A percentile compares a stretch with the other conserved stretches of the same genome.
These are phyloP conservation scores for Lachnellula arida DNA, from an alignment of 2,329 filamentous ascomycete genomes.

Conservation along the genomic window DNA sequence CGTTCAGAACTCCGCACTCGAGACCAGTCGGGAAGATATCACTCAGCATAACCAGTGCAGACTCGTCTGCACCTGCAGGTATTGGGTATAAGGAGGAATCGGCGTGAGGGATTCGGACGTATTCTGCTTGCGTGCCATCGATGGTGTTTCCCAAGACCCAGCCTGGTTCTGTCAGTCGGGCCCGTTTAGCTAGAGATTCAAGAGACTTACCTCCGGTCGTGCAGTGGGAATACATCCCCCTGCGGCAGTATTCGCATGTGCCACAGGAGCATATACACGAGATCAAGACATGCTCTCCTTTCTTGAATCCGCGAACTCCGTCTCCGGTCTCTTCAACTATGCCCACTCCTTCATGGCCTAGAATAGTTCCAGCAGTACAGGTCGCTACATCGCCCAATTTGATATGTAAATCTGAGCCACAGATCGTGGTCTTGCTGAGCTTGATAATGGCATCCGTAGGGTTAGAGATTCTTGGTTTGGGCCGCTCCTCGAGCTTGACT, in stretches of 20 bases:
- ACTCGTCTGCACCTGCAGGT: conserved; percentile 75
- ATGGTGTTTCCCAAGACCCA: conserved; percentile 54
- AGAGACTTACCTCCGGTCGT: conserved; percentile 37
- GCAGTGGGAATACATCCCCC: conserved; percentile 49
- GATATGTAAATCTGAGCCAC: conserved; percentile 53
- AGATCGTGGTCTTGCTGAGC: conserved; percentile 45
- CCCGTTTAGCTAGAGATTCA: too few species aligned
- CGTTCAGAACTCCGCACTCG: conserved; percentile 50
- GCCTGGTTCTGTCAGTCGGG: conserved; percentile 20
- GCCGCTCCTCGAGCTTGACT: conserved; percentile 55
- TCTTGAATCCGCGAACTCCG: conserved; percentile 42
- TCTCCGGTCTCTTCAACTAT: conserved; percentile 41
- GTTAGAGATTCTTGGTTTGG: conserved; percentile 37
- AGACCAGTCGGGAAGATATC: conserved; percentile 54
- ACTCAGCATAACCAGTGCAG: conserved; percentile 58
- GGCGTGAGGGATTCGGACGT: conserved; percentile 73
- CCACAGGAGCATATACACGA: conserved; percentile 48
- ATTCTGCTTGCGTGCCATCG: conserved; percentile 82
- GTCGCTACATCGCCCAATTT: conserved; percentile 48
- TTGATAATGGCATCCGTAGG: conserved; percentile 47
- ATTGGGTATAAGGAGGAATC: conserved; percentile 79
- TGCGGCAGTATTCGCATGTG: conserved; percentile 46
- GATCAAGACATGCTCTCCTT: conserved; percentile 49
- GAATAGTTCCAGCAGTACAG: conserved; percentile 40
- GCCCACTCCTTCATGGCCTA: conserved; percentile 52